Percentiles rank a stretch among this genome's conserved stretches.
phyloP scores from a whole-genome alignment of 2,329 filamentous ascomycete genomes.

The Phyllosticta citriasiana region DNA sequence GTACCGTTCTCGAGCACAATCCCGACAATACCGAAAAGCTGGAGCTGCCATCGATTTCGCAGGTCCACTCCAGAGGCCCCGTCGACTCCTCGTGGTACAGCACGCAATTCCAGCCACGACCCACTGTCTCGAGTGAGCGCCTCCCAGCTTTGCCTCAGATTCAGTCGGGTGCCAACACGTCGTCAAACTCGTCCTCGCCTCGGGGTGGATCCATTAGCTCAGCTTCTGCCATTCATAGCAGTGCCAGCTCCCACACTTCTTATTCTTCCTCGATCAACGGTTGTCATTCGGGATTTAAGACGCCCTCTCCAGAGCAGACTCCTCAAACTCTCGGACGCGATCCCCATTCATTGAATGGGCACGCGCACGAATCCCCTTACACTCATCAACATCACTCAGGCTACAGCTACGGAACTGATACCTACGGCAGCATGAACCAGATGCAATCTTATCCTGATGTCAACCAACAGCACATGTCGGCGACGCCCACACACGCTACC shows the following conservation, averaged over 20 bases:
- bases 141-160: slow-evolving; percentile 61
- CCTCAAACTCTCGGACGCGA: slow-evolving; percentile 33
- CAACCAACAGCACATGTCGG: slow-evolving; percentile 63
- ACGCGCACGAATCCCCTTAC: slow-evolving; percentile 30
- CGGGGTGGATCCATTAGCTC: slow-evolving; percentile 65
- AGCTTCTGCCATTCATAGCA: slow-evolving; percentile 39
- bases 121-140: slow-evolving; percentile 62
- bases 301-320: slow-evolving; percentile 61
- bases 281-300: slow-evolving; percentile 54
- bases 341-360: slow-evolving; percentile 27
- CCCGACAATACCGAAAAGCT: slow-evolving; percentile 67
- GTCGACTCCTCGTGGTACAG: slow-evolving; percentile 62
- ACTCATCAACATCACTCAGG: slow-evolving; percentile 23
- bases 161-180: slow-evolving; percentile 52
- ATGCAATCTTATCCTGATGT: slow-evolving; percentile 78
- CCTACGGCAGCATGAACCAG: slow-evolving; percentile 65
- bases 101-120: slow-evolving; percentile 54
- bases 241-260: slow-evolving; percentile 46
- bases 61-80: slow-evolving; percentile 70
- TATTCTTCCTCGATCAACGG: slow-evolving; percentile 46
- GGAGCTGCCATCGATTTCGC: slow-evolving; percentile 82
- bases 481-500: slow-evolving; percentile 62
- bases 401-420: slow-evolving; percentile 26
- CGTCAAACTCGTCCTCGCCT: slow-evolving; percentile 63
- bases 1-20: slow-evolving; percentile 7